Evolutionary conservation across 129 eudicot genomes (phyloP).

Genomic region (Artemisia annua): DNA sequence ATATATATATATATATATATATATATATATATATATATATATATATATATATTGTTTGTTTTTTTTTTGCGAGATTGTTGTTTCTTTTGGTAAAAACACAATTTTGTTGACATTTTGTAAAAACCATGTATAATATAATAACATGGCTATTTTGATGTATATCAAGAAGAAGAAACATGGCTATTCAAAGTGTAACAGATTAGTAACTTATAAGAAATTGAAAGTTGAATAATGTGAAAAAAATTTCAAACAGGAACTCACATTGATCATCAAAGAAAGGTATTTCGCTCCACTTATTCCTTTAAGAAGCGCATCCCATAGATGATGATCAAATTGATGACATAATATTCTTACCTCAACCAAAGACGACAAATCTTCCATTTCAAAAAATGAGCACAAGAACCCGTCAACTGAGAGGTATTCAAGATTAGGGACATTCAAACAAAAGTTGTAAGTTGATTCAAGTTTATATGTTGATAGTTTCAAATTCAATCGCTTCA

Average conservation of each 20-base stretch:
- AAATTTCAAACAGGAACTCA: not conserved
- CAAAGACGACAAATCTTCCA: conserved; percentile 6
- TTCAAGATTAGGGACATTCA: conserved; percentile 22
- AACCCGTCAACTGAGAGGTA: not conserved
- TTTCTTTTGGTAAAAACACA: too few species aligned
- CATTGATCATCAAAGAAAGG: not conserved
- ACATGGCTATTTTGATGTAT: too few species aligned
- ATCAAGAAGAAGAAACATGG: too few species aligned
- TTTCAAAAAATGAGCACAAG: not conserved
- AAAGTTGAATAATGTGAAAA: not conserved
- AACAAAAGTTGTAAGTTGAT: not conserved
- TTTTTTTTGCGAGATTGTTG: too few species aligned
- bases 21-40: too few species aligned
- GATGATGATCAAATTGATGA: not conserved
- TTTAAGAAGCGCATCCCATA: not conserved
- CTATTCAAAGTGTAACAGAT: too few species aligned
- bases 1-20: too few species aligned
- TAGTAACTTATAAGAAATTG: too few species aligned
- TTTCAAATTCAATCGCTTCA: conserved; percentile 11
- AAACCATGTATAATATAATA: too few species aligned
- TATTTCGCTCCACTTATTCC: not conserved
- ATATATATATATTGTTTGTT: too few species aligned
- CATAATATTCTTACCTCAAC: not conserved
- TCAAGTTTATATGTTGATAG: too few species aligned
- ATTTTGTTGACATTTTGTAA: too few species aligned